These are phyloP conservation scores for Rhizopus stolonifer DNA, from an alignment of 371 early-diverging fungal genomes.

Conservation along the genomic window DNA sequence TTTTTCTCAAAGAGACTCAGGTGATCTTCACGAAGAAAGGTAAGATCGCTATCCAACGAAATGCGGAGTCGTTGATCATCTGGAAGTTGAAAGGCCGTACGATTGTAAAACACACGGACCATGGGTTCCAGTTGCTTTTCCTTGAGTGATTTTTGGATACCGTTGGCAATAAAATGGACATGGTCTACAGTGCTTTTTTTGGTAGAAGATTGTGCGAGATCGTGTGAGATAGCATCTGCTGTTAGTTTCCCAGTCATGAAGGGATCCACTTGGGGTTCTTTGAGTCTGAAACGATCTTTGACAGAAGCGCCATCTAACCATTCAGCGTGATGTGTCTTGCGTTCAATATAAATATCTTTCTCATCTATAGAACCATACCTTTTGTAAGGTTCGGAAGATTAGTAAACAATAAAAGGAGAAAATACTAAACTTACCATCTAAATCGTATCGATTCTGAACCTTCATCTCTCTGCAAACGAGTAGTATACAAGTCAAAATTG, in stretches of 20 bases:
- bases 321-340: conserved; percentile 96
- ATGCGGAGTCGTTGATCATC: conserved; percentile 97
- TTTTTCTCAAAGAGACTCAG: conserved; percentile 45
- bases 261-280: conserved; percentile 85
- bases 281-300: conserved; percentile 91
- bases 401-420: too few species aligned
- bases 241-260: conserved; percentile 82
- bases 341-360: conserved; percentile 85
- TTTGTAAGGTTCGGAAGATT: too few species aligned
- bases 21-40: conserved; percentile 96
- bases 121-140: conserved; percentile 80
- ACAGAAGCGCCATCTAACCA: conserved; percentile 94
- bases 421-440: conserved; percentile 93
- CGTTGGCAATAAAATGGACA: conserved; percentile 69
- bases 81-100: conserved; percentile 99
- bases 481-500: conserved; percentile 86
- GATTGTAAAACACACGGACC: conserved; percentile 95
- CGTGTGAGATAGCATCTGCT: conserved; percentile 54
- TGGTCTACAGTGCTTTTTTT: conserved; percentile 65
- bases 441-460: conserved; percentile 91
- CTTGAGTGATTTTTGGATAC: conserved; percentile 78
- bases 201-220: conserved; percentile 57
- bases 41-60: conserved; percentile 95
- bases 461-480: conserved; percentile 87
- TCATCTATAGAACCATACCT: conserved; percentile 34